Evolutionary conservation across 768 basidiomycete species (phyloP).

Genomic region (Kwoniella mangroviensis): DNA sequence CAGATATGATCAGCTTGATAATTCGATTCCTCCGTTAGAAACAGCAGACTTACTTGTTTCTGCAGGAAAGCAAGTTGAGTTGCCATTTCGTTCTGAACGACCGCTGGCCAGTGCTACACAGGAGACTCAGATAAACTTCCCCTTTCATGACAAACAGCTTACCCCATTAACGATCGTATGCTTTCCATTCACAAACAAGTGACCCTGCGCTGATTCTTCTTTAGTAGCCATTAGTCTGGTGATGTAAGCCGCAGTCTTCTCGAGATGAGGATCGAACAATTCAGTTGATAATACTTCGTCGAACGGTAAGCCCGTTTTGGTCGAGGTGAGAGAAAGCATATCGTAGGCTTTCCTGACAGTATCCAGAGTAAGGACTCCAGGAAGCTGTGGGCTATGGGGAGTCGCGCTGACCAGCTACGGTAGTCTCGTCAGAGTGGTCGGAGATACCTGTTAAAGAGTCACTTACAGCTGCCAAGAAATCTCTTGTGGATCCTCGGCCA

Average conservation of each 20-base stretch:
- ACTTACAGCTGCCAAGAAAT: constrained; percentile 62
- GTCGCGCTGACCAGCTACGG: constrained; percentile 14
- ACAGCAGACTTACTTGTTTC: constrained; percentile 64
- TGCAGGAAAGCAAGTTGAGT: constrained; percentile 72
- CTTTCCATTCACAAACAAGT: constrained; percentile 89
- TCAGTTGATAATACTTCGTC: constrained; percentile 43
- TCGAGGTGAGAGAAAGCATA: constrained; percentile 12
- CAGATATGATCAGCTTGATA: constrained; percentile 61
- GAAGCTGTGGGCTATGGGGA: constrained; percentile 29
- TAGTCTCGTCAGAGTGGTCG: neutral
- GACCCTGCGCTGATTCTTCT: constrained; percentile 61
- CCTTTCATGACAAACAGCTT: constrained; percentile 46
- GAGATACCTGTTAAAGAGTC: neutral
- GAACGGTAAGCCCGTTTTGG: constrained; percentile 43
- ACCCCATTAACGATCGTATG: constrained; percentile 72
- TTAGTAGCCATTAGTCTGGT: constrained; percentile 66
- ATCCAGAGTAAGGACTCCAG: constrained; percentile 35
- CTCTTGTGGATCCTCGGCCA: constrained; percentile 69
- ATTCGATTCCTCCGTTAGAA: too few relatives aligned
- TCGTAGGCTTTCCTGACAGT: constrained; percentile 38
- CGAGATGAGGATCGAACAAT: constrained; percentile 55
- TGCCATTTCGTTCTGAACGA: constrained; percentile 67
- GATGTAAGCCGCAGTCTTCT: constrained; percentile 64
- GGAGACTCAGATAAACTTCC: neutral
- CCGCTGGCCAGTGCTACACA: constrained; percentile 68